These are phyloP conservation scores for Sherardia arvensis DNA, from an alignment of 257 asterid species.

Conservation along the genomic window DNA sequence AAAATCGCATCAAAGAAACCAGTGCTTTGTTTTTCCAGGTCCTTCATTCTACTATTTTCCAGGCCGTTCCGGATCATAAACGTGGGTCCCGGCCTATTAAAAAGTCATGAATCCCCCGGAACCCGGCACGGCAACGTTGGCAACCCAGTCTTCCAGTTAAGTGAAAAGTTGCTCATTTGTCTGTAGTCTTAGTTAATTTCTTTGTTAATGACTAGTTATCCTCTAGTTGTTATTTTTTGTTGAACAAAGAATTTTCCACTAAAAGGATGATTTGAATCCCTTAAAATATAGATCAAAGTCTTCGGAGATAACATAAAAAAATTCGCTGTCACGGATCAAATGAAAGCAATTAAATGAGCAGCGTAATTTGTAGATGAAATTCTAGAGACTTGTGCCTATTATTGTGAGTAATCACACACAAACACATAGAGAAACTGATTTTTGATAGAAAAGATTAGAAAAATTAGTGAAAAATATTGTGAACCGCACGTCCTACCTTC, in stretches of 20 bases:
- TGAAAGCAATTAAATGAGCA: no score
- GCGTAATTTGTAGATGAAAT: neutral
- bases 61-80: neutral
- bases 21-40: neutral
- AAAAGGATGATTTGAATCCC: neutral
- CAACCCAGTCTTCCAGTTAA: neutral
- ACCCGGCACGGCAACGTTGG: neutral
- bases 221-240: neutral
- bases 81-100: neutral
- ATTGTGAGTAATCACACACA: no score
- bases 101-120: neutral
- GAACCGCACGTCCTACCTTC: neutral
- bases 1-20: neutral
- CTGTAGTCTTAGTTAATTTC: neutral
- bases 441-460: no score
- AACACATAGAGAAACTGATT: neutral
- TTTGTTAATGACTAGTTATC: neutral
- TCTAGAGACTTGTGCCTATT: neutral
- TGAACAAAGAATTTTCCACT: neutral
- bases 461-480: neutral
- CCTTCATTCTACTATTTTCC: neutral
- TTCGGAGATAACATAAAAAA: no score
- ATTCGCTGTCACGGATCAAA: no score
- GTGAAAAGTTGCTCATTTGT: neutral
- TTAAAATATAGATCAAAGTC: neutral